Base-by-base conservation (phyloP, 73 alveolate genomes). In the Paramecium caudatum region DNA sequence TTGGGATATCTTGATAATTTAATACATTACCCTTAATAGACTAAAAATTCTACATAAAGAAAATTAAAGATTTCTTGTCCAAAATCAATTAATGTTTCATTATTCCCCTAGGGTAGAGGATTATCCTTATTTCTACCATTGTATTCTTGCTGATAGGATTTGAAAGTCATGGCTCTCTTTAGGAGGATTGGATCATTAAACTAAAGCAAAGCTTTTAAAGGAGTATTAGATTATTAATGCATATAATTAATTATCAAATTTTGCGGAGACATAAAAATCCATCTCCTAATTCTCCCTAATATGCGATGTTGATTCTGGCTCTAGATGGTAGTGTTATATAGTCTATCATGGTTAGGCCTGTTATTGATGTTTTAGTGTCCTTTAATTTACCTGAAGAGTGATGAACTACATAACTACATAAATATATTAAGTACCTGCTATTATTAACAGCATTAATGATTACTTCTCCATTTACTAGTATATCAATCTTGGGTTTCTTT, bases 321-420 rank as follows among this genome's bases (percentile, higher is more conserved):
- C 99, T 96, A 61, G 98, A 98, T 19, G 99, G 99, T 23, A 98
- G 94, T 16, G 96, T 93, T 55, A 98, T 96, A 92, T 91, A 98
- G 94, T 98, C 99, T n/a, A 96, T 82, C 85, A 96, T 82, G 8
- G 99, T 96, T 47, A 98, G 82, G 1, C 99, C 99, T 13, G 99
- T 95, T 46, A 97, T 96, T 37, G 99, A 93, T 33, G 95, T 96
- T 61, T 94, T 94, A 10, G 98, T 99, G 27, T 92, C 96, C 82
- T 96, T 97, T 65, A 96, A 78, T 87, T 94, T 97, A 27, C 99
- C 98, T 19, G 96, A 90, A 4, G 94, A 74, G 80, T 96, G 99
- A 82, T 96, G 98, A 36, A 93, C 85, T 4, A 94, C 98, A 61
- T 91, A 93, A 69, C 95, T 65, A 15, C 96, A 68, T n/a, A 90